Evolutionary conservation across 257 asterid species (phyloP).

Genomic region (Solanum paucissectum): DNA sequence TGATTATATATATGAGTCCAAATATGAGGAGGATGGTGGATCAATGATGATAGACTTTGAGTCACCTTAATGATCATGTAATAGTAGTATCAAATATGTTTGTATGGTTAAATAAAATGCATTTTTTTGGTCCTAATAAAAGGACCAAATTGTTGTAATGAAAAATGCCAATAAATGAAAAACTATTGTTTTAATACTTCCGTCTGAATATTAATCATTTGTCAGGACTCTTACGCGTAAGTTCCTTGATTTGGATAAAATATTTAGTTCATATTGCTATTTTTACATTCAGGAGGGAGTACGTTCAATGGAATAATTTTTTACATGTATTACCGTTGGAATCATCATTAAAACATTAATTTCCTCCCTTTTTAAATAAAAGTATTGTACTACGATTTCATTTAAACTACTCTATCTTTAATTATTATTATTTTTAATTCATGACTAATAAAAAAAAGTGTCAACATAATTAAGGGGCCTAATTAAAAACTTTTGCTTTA

Average conservation of each 20-base stretch:
- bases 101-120: background rate
- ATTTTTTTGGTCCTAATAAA: background rate
- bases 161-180: background rate
- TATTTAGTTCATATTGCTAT: background rate
- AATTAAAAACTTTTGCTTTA: background rate
- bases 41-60: background rate
- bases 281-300: background rate
- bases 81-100: background rate
- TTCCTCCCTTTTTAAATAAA: background rate
- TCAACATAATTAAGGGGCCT: background rate
- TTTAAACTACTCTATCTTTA: background rate
- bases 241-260: accelerated
- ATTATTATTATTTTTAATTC: background rate
- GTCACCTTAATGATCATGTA: background rate
- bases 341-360: background rate
- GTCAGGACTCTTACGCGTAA: background rate
- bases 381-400: background rate
- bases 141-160: background rate
- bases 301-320: background rate
- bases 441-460: background rate
- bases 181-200: background rate
- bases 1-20: no score
- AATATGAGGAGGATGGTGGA: background rate
- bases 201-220: background rate
- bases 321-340: background rate